Evolutionary conservation across 2,329 filamentous ascomycete genomes (phyloP).

Genomic region (Exophiala phaeomuriformis): DNA sequence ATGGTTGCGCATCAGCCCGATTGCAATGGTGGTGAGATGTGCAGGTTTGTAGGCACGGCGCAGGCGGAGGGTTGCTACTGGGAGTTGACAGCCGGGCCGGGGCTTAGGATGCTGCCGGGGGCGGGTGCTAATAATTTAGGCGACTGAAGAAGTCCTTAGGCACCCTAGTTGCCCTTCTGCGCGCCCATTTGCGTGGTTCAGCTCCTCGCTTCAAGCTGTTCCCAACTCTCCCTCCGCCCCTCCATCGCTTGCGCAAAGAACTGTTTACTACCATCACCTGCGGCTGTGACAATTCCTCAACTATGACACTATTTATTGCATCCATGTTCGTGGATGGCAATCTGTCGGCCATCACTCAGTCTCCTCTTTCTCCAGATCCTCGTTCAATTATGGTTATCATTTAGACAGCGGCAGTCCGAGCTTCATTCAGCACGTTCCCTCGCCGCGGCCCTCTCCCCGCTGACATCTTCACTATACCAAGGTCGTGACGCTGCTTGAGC

Average conservation of each 20-base stretch:
- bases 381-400: slow-evolving; percentile 11
- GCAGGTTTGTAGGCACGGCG: neutral
- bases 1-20: neutral
- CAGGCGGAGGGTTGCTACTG: neutral
- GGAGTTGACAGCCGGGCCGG: no score
- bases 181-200: no score
- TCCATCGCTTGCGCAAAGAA: no score
- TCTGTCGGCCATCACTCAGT: neutral
- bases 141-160: no score
- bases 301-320: neutral
- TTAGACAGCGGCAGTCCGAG: slow-evolving; percentile 9
- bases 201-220: no score
- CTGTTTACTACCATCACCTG: no score
- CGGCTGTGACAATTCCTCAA: neutral
- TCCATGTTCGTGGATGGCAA: neutral
- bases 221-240: no score
- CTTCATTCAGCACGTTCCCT: neutral
- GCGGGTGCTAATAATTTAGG: no score
- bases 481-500: neutral
- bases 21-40: neutral
- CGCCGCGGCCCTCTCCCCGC: no score
- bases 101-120: no score
- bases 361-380: neutral
- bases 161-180: no score
- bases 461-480: no score